A percentile compares a stretch with the other conserved stretches of the same genome.
Evolutionary conservation across 345 rosid genomes (phyloP).

Genomic region (Streptanthus diversifolius): DNA sequence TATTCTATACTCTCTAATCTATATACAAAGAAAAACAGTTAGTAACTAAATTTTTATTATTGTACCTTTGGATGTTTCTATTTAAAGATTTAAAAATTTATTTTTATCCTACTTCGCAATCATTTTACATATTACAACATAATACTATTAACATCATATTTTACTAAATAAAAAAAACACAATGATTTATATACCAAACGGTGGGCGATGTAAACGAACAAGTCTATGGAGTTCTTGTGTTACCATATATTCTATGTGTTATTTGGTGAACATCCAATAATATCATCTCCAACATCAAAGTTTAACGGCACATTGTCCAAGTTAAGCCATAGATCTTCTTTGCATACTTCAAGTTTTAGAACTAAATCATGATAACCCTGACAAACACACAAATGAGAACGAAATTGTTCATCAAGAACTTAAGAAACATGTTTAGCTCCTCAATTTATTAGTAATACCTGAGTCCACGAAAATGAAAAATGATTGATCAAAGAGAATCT

Average conservation of each 20-base stretch:
- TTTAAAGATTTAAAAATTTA: not conserved
- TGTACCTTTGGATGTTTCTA: not conserved
- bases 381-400: not conserved
- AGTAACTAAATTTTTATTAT: not conserved
- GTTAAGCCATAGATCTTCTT: constrained; percentile 53
- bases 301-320: constrained; percentile 47
- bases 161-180: not conserved
- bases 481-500: constrained; percentile 41
- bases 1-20: not conserved
- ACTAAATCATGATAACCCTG: constrained; percentile 18
- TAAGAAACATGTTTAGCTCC: not conserved
- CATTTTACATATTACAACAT: not conserved
- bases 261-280: constrained; percentile 38
- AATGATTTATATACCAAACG: not conserved
- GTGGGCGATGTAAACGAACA: not conserved
- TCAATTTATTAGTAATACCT: constrained; percentile 4
- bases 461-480: constrained; percentile 36
- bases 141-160: not conserved
- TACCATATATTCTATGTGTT: constrained; percentile 30
- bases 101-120: not conserved
- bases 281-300: constrained; percentile 49
- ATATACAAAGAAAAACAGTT: not conserved
- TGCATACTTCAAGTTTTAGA: constrained; percentile 35
- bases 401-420: not conserved
- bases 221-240: not conserved